Base-by-base conservation (phyloP, 2,329 filamentous ascomycete species). In the Alternaria ventricosa region DNA sequence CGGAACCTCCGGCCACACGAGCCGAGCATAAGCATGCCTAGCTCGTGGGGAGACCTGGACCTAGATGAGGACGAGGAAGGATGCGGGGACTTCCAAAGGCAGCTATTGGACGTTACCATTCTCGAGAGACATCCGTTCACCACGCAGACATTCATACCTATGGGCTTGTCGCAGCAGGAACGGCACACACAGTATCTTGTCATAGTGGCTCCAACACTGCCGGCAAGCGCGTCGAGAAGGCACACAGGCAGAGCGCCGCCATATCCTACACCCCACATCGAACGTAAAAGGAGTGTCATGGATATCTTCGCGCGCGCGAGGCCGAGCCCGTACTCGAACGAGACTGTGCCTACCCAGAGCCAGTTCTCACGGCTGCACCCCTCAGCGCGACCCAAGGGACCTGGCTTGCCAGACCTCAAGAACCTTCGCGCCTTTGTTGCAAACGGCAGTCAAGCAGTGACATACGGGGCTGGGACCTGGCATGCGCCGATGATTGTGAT, bases 401-500 rank as follows among this genome's bases (percentile, higher is more conserved):
- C 76, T 71, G 90, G 90, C 0, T 78, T 93, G 18, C 95, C 96
- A 0, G 93, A 97, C 78, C 75, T 97, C 44, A 77, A 79, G 22
- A 85, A 87, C 9, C 72, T 97, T 43, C 86, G 85, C 69, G 95
- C 94, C 0, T 99, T 97, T 77, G 82, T 96, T 58, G 94, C 92
- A 2, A 87, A 86, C 54, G 90, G 89, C 3, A 85, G 87, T 23
- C 93, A 97, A 82, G 94, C 93, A 11, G 93, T 99, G 13, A 97
- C 94, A 3, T 99, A 98, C 79, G 93, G 88, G 1, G 89, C 92
- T 1, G 96, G 93, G 6, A 97, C 94, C 57, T 99, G 90, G 95
- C 96, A 99, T 83, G 94, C 95, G 65, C 96, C 96, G 0, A 98
- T 99, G 95, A 92, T 94, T 13, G 94, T 93, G 15, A 80, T 98